phyloP scores from a whole-genome alignment of 805 yeast species.

The Pichia thaimueangensis region DNA sequence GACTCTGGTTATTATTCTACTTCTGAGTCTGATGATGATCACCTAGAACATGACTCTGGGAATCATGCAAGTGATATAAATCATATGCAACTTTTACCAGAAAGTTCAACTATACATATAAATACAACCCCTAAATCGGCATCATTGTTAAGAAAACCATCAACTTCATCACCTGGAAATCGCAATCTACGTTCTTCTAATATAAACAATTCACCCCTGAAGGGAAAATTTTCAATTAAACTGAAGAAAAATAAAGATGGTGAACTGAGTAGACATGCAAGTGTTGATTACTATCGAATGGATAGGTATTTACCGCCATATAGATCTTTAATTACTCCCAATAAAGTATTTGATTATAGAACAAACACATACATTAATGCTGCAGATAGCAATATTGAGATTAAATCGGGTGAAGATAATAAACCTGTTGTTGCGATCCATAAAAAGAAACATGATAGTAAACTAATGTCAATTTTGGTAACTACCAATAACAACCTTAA shows the following conservation, averaged over 20 bases:
- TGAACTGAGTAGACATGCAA: conserved; percentile 7
- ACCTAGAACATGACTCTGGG: not conserved
- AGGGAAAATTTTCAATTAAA: conserved; percentile 5
- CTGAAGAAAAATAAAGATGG: conserved; percentile 6
- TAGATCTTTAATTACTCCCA: conserved; percentile 45
- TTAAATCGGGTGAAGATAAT: conserved; percentile 3
- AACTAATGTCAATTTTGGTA: conserved; percentile 33
- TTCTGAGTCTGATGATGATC: not conserved
- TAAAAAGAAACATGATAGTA: conserved; percentile 9
- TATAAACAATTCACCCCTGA: not conserved
- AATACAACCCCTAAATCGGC: no score
- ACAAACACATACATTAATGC: conserved; percentile 35
- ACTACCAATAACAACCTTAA: conserved; percentile 27
- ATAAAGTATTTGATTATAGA: conserved; percentile 43
- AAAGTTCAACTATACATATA: no score
- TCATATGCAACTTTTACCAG: no score
- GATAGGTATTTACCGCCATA: conserved; percentile 42
- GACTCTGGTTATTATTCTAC: no score
- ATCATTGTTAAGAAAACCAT: no score
- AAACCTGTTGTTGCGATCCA: conserved; percentile 7
- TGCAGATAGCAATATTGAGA: conserved; percentile 14
- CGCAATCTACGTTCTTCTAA: not conserved
- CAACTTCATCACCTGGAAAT: not conserved
- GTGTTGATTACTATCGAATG: conserved; percentile 18
- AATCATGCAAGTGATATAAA: no score